Evolutionary conservation across 2,329 filamentous ascomycete species (phyloP), one percentile per base, ranked within the genome.

Genomic region (Colletotrichum plurivorum): DNA sequence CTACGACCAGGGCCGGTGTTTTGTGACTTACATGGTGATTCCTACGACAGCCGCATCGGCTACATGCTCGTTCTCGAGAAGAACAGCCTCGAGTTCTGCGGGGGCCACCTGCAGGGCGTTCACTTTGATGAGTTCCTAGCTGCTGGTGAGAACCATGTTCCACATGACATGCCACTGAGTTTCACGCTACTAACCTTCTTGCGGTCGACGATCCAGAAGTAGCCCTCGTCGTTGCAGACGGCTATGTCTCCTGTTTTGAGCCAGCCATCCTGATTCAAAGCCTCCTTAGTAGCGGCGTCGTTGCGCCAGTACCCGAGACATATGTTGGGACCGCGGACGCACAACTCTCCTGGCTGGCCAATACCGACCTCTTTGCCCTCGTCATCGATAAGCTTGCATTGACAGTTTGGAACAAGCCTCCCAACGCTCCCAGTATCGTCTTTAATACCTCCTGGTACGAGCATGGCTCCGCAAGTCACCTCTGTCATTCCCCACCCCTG

Each of bases 401-500:
- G 84, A 66, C 81, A 83, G 72, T 90, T 90, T 3, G 88, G 83
- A 57, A 84, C 75, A 36, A 90, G 76, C 70, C 85, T 56, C 6
- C 89, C 88, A 0, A 90, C 87, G 52, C 80, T 82, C 3, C 84
- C 84, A 13, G 80, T 82, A 45, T 80, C 75, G 62, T 81, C 80
- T 4, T 71, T 71, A n/a, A 79, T 66, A 2, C 80, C 78, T 2
- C 76, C 78, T 1, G 83, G 81, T 8, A 86, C 78, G 52, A 81
- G 82, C 16, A 84, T 77, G 0, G 80, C 84, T 7, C 78, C 80
- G 59, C 79, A 82, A 3, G 79, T 81, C 16, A 80, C 78, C 76
- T 90, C 89, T 0, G 89, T 90, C 88, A 90, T 90, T 4, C 89
- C 89, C 84, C 87, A 90, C 1, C 86, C 88, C 72, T 89, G 88